Evolutionary conservation across 352 stramenopile genomes (phyloP), one percentile per base, ranked within the genome.

Genomic region (Globisporangium splendens): DNA sequence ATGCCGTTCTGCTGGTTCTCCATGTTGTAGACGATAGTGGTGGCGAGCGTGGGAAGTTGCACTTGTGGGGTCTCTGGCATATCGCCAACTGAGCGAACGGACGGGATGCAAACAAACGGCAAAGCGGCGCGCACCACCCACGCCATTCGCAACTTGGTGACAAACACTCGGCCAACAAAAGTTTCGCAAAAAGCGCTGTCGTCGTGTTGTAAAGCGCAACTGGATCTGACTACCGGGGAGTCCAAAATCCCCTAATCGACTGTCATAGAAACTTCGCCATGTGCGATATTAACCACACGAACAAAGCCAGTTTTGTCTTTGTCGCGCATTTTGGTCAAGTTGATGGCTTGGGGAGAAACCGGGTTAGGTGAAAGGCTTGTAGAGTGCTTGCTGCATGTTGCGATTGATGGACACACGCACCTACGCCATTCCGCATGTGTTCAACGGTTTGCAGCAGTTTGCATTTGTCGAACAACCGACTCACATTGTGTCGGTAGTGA

Each of bases 71-170:
- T 43, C 20, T 62, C 33, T 50, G 53, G 38, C 66, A 70, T 66
- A 62, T 77, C 66, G 55, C 62, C 57, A 63, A 61, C 44, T 61
- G 54, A 53, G 21, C 8, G 38, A 43, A 10, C 8, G 35, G 35
- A 41, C 12, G 35, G 35, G 38, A 3, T 13, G 38, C 38, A 10
- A 43, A 10, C 38, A 43, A 48, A 18, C 15, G 20, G 12, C 38
- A 58, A 58, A 58, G 50, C 50, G 50, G 50, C 50, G 50, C 50
- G 50, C 50, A 55, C 50, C 50, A 55, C 50, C 50, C 50, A 31
- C 50, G 24, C 24, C 24, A 31, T 31, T 31, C 24, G 24, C 24
- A 31, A 31, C 24, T 31, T 31, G 24, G 24, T 31, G 24, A 31
- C 24, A 31, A 31, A 31, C 24, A 31, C 24, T 31, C 24, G 2